A percentile compares a stretch with the other conserved stretches of the same genome.
phyloP scores from a whole-genome alignment of 2,329 filamentous ascomycete species.

The Aspergillus ibericus region DNA sequence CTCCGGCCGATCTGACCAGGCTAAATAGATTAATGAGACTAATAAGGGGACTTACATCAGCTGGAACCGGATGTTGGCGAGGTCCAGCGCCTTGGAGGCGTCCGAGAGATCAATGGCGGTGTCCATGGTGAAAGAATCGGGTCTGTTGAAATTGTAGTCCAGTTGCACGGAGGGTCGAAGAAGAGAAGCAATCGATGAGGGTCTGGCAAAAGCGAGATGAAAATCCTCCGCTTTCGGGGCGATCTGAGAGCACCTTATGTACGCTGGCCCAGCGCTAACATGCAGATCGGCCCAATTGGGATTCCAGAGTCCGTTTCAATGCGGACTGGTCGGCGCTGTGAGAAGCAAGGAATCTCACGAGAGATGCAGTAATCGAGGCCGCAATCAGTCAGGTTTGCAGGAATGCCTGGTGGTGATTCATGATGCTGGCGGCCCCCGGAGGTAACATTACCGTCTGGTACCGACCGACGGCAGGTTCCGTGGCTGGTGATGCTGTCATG shows the following conservation, averaged over 20 bases:
- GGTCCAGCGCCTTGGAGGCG: slow-evolving; percentile 79
- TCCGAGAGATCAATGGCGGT: slow-evolving; percentile 84
- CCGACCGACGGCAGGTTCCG: background rate
- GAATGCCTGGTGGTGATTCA: background rate
- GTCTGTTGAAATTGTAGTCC: background rate
- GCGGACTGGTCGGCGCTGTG: background rate
- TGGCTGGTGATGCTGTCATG: slow-evolving; percentile 10
- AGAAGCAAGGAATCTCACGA: background rate
- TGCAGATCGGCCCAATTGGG: background rate
- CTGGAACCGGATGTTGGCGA: slow-evolving; percentile 89
- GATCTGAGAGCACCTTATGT: background rate
- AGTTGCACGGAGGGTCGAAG: background rate
- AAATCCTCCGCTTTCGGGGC: background rate
- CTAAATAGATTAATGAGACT: background rate
- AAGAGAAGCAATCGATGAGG: background rate
- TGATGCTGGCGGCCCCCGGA: background rate
- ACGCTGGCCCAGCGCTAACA: background rate
- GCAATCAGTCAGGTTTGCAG: background rate
- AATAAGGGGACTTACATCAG: slow-evolving; percentile 68
- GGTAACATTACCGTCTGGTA: background rate
- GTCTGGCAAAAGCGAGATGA: background rate
- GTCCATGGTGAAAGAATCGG: slow-evolving; percentile 65
- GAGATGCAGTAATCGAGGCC: background rate
- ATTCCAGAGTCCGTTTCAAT: background rate
- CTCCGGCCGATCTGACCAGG: background rate